Base-by-base conservation (phyloP, 345 rosid species). In the Eutrema yunnanense region DNA sequence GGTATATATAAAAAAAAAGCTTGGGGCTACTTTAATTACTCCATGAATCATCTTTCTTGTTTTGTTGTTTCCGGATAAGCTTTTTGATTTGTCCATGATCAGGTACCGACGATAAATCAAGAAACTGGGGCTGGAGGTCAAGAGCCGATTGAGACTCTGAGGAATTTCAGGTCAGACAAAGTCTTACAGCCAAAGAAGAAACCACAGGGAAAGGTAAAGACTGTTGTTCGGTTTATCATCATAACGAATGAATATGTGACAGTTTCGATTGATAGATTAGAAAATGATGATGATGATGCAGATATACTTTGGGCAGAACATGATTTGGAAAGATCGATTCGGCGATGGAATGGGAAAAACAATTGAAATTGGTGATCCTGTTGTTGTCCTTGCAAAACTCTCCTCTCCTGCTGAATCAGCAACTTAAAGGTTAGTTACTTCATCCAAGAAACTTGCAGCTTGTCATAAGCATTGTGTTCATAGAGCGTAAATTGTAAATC, bases 71-170 rank as follows among this genome's bases (percentile, higher is more conserved):
- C 26, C 14, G 8, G 37, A n/a, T 33, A 27, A 55, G 70, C 2
- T 33, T 57, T 48, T 74, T 32, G 1, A 47, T 32, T 59, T 13
- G 16, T 49, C 5, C 16, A 16, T 59, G 59, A 56, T 37, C 73
- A 93, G 96, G 62, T 94, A 47, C 97, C 97, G 0, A 72, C 95
- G 2, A 84, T 94, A 47, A 70, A 84, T 76, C 97, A 89, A 83
- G 90, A 81, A 14, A 89, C 87, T 6, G 96, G 84, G 26, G 41
- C 77, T 19, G 82, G 75, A 32, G 90, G 90, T 48, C 6, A 84
- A 12, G 96, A 94, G 67, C 96, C 96, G 36, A 87, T 67, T 47
- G 86, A 82, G 66, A 88, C 95, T 64, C 74, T 90, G 19, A 86
- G 3, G 84, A 76, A 75, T 56, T 65, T 84, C 73, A 83, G 92